Evolutionary conservation across 345 rosid genomes (phyloP).

Genomic region (Rhizophora apiculata): DNA sequence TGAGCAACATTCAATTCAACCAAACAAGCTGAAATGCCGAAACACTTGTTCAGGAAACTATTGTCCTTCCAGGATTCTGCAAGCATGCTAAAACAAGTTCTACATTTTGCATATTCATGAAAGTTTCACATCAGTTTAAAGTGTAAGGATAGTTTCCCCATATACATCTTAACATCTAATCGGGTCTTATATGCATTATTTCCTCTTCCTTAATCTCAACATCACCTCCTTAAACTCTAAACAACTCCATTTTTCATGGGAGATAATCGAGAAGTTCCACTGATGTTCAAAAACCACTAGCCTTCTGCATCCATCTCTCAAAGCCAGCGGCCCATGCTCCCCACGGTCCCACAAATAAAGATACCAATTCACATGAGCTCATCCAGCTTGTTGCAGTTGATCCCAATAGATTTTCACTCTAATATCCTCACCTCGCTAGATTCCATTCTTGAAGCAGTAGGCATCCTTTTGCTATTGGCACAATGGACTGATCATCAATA

Average conservation of each 20-base stretch:
- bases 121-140: too few relatives aligned
- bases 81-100: too few relatives aligned
- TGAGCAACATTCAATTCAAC: too few relatives aligned
- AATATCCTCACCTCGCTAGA: constrained; percentile 45
- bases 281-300: constrained; percentile 51
- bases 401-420: constrained; percentile 64
- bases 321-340: constrained; percentile 42
- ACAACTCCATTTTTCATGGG: constrained; percentile 42
- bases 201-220: constrained; percentile 47
- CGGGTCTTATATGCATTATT: constrained; percentile 47
- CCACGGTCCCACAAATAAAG: constrained; percentile 48
- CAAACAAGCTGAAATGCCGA: too few relatives aligned
- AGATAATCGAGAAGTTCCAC: constrained; percentile 26
- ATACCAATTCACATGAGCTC: constrained; percentile 66
- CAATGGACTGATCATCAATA: constrained; percentile 54
- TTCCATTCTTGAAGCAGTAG: constrained; percentile 70
- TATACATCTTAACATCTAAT: constrained; percentile 33
- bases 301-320: constrained; percentile 56
- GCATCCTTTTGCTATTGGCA: constrained; percentile 63
- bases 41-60: too few relatives aligned
- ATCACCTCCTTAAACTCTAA: constrained; percentile 43
- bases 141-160: background rate
- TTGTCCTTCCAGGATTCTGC: too few relatives aligned
- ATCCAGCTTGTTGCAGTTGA: constrained; percentile 49
- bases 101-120: too few relatives aligned